A percentile compares a stretch with the other conserved stretches of the same genome.
phyloP scores from a whole-genome alignment of 2,329 filamentous ascomycete genomes.

The Fusarium illudens region DNA sequence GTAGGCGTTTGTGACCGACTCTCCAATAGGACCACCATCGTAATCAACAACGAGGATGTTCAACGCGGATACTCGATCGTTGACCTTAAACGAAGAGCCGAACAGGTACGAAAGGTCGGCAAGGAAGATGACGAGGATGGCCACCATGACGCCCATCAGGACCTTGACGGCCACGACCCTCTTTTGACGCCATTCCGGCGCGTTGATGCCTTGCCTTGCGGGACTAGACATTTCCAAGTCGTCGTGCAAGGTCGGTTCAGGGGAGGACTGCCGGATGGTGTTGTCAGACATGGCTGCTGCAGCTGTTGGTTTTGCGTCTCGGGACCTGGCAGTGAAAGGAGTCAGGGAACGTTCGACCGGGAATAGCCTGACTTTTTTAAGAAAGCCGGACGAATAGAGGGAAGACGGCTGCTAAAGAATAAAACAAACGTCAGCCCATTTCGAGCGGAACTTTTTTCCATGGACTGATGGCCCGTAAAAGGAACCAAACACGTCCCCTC shows the following conservation, averaged over 20 bases:
- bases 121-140: slow-evolving; percentile 34
- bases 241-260: slow-evolving; percentile 27
- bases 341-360: background rate
- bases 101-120: slow-evolving; percentile 47
- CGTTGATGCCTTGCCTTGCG: slow-evolving; percentile 15
- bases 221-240: slow-evolving; percentile 1
- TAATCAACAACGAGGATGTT: slow-evolving; percentile 45
- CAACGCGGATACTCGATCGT: slow-evolving; percentile 33
- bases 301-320: background rate
- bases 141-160: slow-evolving; percentile 24
- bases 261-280: slow-evolving; percentile 19
- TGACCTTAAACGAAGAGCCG: slow-evolving; percentile 43
- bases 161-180: slow-evolving; percentile 11
- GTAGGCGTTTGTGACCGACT: slow-evolving; percentile 46
- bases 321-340: background rate
- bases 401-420: background rate
- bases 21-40: slow-evolving; percentile 46
- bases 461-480: background rate
- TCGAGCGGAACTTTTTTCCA: background rate
- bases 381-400: background rate
- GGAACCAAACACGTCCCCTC: background rate
- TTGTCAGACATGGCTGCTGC: slow-evolving; percentile 1
- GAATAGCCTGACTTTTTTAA: background rate
- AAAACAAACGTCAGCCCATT: background rate
- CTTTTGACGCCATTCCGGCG: slow-evolving; percentile 18